A percentile compares a stretch with the other conserved stretches of the same genome.
These are phyloP conservation scores for Lactarius psammicola DNA, from an alignment of 768 basidiomycete species.

Conservation along the genomic window DNA sequence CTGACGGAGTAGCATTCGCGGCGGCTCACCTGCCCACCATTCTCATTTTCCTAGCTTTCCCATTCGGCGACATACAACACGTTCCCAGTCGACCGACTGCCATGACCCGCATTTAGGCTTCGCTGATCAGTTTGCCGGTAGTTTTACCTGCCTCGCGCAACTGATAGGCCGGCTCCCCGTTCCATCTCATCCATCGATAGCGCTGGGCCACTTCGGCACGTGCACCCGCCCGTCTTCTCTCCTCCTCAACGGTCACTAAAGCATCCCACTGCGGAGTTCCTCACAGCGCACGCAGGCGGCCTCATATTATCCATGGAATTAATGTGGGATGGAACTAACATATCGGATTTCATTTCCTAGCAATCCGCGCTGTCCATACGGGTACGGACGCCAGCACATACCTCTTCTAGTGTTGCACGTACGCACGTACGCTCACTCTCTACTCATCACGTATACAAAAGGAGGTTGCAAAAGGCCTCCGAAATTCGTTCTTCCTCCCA, in stretches of 20 bases:
- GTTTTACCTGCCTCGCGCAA: background rate
- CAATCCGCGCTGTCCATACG: background rate
- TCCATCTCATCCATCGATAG: conserved; percentile 19
- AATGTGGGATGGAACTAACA: conserved; percentile 18
- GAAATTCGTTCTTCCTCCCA: background rate
- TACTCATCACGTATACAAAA: conserved; percentile 18
- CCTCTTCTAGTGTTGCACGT: background rate
- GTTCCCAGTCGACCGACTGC: background rate
- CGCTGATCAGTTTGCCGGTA: conserved; percentile 7
- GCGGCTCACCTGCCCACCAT: conserved; percentile 18
- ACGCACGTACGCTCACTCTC: background rate
- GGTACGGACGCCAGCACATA: background rate
- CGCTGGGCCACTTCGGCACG: conserved; percentile 9
- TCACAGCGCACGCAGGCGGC: background rate
- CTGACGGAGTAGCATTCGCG: background rate
- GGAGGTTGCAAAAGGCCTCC: conserved; percentile 5
- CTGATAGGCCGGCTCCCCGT: conserved; percentile 18
- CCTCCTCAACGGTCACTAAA: background rate
- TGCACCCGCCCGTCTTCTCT: conserved; percentile 6
- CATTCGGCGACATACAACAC: conserved; percentile 3
- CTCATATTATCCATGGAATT: conserved; percentile 8
- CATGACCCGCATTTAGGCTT: conserved; percentile 10
- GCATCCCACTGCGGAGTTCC: conserved; percentile 17
- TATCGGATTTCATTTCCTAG: conserved; percentile 5
- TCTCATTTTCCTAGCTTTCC: conserved; percentile 7